Conservation (phyloP, 176 grass and related monocot species). For the Cocos nucifera region DNA sequence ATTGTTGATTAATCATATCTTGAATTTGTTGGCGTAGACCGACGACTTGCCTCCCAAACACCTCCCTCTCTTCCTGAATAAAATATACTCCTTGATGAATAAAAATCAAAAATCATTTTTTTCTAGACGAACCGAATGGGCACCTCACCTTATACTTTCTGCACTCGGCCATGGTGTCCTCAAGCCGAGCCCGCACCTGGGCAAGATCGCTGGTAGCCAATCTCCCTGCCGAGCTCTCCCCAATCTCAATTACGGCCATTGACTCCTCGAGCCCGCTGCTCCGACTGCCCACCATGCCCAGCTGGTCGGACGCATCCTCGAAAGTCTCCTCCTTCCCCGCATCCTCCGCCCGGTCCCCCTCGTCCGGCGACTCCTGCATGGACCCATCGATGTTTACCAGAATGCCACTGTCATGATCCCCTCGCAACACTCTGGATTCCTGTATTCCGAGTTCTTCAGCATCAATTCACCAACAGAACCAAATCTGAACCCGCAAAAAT, state of each 20-base stretch:
- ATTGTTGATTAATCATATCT: slow-evolving; percentile 34
- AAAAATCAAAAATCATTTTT: too few species aligned
- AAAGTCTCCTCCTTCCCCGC: slow-evolving; percentile 74
- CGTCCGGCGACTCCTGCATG: slow-evolving; percentile 24
- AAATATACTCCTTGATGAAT: neutral
- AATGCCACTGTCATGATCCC: slow-evolving; percentile 53
- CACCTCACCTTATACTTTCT: slow-evolving; percentile 61
- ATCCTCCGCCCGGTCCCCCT: slow-evolving; percentile 41
- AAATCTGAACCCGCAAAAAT: neutral
- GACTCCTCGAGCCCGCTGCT: slow-evolving; percentile 66
- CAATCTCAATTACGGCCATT: slow-evolving; percentile 66
- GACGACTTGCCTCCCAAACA: slow-evolving; percentile 48
- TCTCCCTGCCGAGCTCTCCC: slow-evolving; percentile 26
- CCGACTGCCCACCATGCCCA: slow-evolving; percentile 20
- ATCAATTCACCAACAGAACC: neutral
- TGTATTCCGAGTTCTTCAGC: slow-evolving; percentile 21
- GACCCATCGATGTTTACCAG: slow-evolving; percentile 59
- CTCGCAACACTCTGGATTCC: slow-evolving; percentile 42
- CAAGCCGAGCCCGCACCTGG: slow-evolving; percentile 14
- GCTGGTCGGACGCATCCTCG: slow-evolving; percentile 73
- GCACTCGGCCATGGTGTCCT: slow-evolving; percentile 44
- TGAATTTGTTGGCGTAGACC: slow-evolving; percentile 44
- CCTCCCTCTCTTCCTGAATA: slow-evolving; percentile 84
- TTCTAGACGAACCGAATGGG: neutral
- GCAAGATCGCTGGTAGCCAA: slow-evolving; percentile 17